These are phyloP conservation scores for Apostasia shenzhenica DNA, from an alignment of 106 monocot genomes.

Conservation along the genomic window DNA sequence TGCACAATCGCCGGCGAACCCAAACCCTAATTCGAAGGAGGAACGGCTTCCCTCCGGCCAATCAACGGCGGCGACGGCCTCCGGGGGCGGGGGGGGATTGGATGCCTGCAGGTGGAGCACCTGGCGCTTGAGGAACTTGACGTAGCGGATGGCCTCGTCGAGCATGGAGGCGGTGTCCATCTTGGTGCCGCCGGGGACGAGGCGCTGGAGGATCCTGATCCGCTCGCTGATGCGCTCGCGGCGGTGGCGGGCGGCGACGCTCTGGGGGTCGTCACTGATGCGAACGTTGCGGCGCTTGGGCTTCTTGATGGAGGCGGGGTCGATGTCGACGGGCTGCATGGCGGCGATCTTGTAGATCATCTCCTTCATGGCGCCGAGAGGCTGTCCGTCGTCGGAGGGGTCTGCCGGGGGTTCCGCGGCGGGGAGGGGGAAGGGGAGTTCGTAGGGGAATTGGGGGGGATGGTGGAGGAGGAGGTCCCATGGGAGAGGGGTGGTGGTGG, in stretches of 20 bases:
- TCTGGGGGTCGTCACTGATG: conserved; percentile 67
- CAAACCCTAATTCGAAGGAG: not conserved
- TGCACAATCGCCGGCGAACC: too few species aligned
- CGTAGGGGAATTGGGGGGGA: not conserved
- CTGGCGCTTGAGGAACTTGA: conserved; percentile 46
- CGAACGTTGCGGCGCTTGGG: conserved; percentile 54
- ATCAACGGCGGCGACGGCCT: not conserved
- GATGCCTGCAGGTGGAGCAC: conserved; percentile 22
- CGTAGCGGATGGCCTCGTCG: conserved; percentile 52
- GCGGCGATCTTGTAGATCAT: conserved; percentile 69
- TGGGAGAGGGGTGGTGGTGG: not conserved
- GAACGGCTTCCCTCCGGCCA: not conserved
- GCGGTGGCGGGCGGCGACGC: conserved; percentile 52
- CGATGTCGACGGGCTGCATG: conserved; percentile 74
- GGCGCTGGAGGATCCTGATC: conserved; percentile 50
- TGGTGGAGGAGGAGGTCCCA: too few species aligned
- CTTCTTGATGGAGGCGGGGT: conserved; percentile 49
- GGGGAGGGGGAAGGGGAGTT: not conserved
- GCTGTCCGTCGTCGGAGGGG: conserved; percentile 20
- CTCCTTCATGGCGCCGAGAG: conserved; percentile 55
- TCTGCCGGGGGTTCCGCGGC: not conserved
- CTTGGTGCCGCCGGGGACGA: conserved; percentile 62
- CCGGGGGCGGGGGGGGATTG: not conserved
- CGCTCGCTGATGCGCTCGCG: conserved; percentile 61
- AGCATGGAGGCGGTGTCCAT: conserved; percentile 27